phyloP scores from a whole-genome alignment of 1,284 basidiomycete species.

The Ustilago cynodontis region DNA sequence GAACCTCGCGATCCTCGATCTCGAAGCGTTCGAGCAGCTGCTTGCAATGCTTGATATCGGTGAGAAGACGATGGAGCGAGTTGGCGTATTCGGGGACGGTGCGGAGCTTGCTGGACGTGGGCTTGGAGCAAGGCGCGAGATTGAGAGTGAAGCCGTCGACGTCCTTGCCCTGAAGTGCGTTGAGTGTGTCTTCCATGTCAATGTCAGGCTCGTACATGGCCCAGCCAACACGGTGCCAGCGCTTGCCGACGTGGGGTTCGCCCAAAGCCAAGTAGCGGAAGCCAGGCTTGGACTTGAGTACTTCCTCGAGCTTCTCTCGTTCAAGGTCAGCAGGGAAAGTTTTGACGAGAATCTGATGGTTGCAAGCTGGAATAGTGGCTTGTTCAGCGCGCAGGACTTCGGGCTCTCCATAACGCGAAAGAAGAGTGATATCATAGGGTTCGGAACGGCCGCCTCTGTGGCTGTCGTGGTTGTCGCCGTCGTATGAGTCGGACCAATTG shows the following conservation, averaged over 20 bases:
- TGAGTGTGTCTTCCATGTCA: slow-evolving; percentile 53
- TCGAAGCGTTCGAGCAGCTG: slow-evolving; percentile 53
- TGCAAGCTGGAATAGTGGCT: slow-evolving; percentile 52
- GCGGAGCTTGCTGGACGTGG: slow-evolving; percentile 56
- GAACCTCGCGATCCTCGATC: slow-evolving; percentile 51
- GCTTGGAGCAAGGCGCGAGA: slow-evolving; percentile 57
- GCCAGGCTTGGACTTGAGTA: slow-evolving; percentile 51
- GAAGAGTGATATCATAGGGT: slow-evolving; percentile 31
- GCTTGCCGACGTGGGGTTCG: slow-evolving; percentile 60
- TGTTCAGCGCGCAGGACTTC: slow-evolving; percentile 41
- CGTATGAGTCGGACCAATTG: slow-evolving; percentile 10
- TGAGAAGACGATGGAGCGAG: slow-evolving; percentile 52
- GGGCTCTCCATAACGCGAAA: slow-evolving; percentile 48
- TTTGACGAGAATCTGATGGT: slow-evolving; percentile 60
- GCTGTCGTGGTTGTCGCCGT: slow-evolving; percentile 27
- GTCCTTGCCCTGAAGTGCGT: slow-evolving; percentile 50
- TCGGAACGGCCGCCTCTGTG: slow-evolving; percentile 37
- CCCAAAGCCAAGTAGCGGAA: slow-evolving; percentile 64
- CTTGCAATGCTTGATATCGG: slow-evolving; percentile 57
- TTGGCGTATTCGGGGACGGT: slow-evolving; percentile 59
- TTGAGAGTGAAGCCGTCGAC: slow-evolving; percentile 58
- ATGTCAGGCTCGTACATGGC: slow-evolving; percentile 59
- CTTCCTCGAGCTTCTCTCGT: slow-evolving; percentile 54
- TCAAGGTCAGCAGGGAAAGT: slow-evolving; percentile 54
- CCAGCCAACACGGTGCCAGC: slow-evolving; percentile 62